Base-by-base conservation (phyloP, 176 grass and related monocot genomes). In the Puccinellia tenuiflora region DNA sequence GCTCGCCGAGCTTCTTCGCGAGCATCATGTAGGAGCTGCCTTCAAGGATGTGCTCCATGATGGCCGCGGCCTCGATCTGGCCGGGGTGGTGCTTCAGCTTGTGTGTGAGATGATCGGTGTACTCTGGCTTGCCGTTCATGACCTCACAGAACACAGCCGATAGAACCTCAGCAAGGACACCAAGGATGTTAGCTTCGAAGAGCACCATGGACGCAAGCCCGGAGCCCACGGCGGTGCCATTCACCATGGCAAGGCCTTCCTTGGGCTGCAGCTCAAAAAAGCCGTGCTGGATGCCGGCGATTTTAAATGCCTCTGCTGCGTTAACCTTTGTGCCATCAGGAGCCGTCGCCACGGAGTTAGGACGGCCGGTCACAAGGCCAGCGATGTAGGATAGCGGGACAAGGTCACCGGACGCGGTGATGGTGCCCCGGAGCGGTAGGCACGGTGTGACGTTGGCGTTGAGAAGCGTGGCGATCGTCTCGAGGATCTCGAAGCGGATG, bases 61-160 rank as follows among this genome's bases (percentile, higher is more conserved):
- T 92, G 62, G 94, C 94, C 0, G 94, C 94, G 0, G 94, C 92
- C 88, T 97, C 94, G 7, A 97, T 97, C 73, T 97, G 95, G 5
- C 95, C 95, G 0, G 95, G 95, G 71, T 97, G 95, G 57, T 97
- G 95, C 86, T 94, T 97, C 18, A 97, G 66, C 86, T 92, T 97
- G 88, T 97, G 95, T 0, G 92, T 94, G 11, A 94, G 81, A 77
- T 97, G 91, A 83, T 97, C 94, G 0, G 92, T 97, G 90, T 84
- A 97, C 85, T 97, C 92, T 0, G 90, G 90, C 38, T 97, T 97
- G 56, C 94, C 94, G 50, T 92, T 90, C 94, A 94, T 97, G 40
- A 89, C 92, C 86, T 97, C 95, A 67, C 90, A 94, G 54, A 97
- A 97, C 17, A 97, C 86, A 1, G 92, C 95, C 0, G 95, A 97